Percentiles rank a stretch among this genome's conserved stretches.
Evolutionary conservation across 2,329 filamentous ascomycete species (phyloP).

Genomic region (Fusarium succisae): DNA sequence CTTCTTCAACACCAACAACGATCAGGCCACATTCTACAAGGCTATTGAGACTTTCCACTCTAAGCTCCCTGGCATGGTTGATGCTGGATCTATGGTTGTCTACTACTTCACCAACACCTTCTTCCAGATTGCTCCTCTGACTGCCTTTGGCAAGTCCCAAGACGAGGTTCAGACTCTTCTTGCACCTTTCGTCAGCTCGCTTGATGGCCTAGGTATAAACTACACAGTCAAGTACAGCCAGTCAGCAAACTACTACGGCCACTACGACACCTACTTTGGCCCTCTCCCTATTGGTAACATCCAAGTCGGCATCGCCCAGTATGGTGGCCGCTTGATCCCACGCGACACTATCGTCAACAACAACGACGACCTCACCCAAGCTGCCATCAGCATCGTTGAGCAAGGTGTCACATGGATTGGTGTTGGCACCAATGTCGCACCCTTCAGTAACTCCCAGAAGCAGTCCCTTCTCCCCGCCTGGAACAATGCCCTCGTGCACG

Average conservation of each 20-base stretch:
- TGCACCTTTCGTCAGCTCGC: slow-evolving; percentile 34
- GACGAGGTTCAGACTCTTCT: slow-evolving; percentile 45
- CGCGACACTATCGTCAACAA: slow-evolving; percentile 46
- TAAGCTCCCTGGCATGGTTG: slow-evolving; percentile 51
- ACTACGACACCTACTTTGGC: slow-evolving; percentile 54
- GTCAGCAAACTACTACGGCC: slow-evolving; percentile 43
- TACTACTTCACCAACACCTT: slow-evolving; percentile 51
- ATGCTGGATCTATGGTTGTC: slow-evolving; percentile 58
- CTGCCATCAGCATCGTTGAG: slow-evolving; percentile 40
- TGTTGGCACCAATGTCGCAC: slow-evolving; percentile 39
- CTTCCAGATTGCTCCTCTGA: slow-evolving; percentile 55
- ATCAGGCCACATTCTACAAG: slow-evolving; percentile 57
- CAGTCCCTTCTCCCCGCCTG: slow-evolving; percentile 54
- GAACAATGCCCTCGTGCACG: slow-evolving; percentile 47
- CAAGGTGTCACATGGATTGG: slow-evolving; percentile 43
- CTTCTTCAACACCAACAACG: slow-evolving; percentile 47
- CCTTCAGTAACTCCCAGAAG: slow-evolving; percentile 36
- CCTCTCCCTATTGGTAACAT: slow-evolving; percentile 52
- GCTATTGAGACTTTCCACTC: slow-evolving; percentile 55
- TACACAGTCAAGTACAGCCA: slow-evolving; percentile 14
- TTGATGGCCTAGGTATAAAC: slow-evolving; percentile 5
- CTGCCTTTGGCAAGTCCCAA: background rate
- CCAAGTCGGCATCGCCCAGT: slow-evolving; percentile 41
- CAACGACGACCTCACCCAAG: slow-evolving; percentile 43
- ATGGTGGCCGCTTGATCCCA: slow-evolving; percentile 57